Evolutionary conservation across 345 rosid species (phyloP), one percentile per base, ranked within the genome.

Genomic region (Turritis glabra): DNA sequence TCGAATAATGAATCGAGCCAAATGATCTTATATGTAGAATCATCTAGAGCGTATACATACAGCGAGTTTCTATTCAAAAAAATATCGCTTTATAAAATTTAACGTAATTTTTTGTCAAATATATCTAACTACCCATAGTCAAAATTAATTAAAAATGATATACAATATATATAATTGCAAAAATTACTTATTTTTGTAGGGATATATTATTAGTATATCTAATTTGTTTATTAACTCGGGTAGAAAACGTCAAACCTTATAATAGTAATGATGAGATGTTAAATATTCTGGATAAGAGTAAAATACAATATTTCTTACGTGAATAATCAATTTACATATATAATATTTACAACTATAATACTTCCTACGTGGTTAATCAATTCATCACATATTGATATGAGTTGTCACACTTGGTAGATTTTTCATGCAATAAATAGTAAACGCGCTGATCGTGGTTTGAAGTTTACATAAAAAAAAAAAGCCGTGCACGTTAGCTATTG

Each of bases 401-500:
- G 54, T 37, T 67, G 79, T 48, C 72, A 47, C 29, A 32, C 46
- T 33, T 40, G 40, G 5, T 18, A 46, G 29, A 67, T 14, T 37
- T 37, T 58, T 26, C 67, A 48, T 75, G 73, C 61, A 58, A 56
- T 47, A 25, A 40, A 52, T 57, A 57, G 25, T 66, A 74, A 66
- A 37, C 72, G 60, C 73, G 48, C 10, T 33, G 23, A 21, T 25
- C 7, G 29, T 14, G 29, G 33, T 57, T 57, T 67, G 35, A 75
- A 67, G 44, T 57, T 57, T 48, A 67, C 17, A 56, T 17, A 6
- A 19, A 2, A 8, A 50, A 48, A 47, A 48, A 38, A 51, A n/a
- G 74, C 0, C 79, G 79, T 75, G 64, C 63, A 75, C 74, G 79
- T 75, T 67, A 75, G 15, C 63, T 38, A 17, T 60, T 68, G 69